Evolutionary conservation across 2,329 filamentous ascomycete species (phyloP), one percentile per base, ranked within the genome.

Genomic region (Exophiala calicioides): DNA sequence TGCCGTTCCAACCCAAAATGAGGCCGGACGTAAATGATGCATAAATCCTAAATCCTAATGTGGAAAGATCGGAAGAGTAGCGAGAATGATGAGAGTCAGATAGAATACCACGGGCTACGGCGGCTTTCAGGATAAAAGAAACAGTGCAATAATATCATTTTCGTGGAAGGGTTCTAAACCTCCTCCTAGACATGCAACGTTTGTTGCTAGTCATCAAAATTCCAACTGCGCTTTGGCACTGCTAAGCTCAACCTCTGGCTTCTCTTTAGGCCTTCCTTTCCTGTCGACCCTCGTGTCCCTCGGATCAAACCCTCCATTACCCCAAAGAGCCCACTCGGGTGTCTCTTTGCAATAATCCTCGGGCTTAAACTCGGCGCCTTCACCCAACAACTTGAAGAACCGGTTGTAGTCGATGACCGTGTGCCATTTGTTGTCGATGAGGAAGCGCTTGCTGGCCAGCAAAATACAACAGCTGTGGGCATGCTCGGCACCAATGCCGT

Each of bases 311-410:
- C 91, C 93, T 2, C 91, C 91, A 56, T 90, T 88, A 0, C 91
- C 93, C 89, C 90, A 97, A 13, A 85, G 81, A 7, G 91, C 91
- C 93, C 91, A 97, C 64, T 95, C 89, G 1, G 90, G 88, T 27
- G 90, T 97, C 57, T 86, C 77, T 3, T 84, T 87, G 75, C 95
- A 87, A 69, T 97, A 97, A 63, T 97, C 90, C 69, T 95, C 89
- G 0, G 91, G 90, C 6, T 73, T 76, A 75, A 94, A 96, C 9
- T 87, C 79, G 13, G 79, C 80, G 24, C 86, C 80, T 63, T 82
- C 79, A 67, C 95, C 88, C 7, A 94, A 75, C 52, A 93, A 77
- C 56, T 88, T 75, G 65, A 96, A 97, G 75, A 96, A 97, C 50
- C 77, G 80, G 44, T 86, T 78, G 65, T 96, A 97, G 65, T 96